Conservation (phyloP, 2,329 filamentous ascomycete species). For the Graphilbum fragrans region DNA sequence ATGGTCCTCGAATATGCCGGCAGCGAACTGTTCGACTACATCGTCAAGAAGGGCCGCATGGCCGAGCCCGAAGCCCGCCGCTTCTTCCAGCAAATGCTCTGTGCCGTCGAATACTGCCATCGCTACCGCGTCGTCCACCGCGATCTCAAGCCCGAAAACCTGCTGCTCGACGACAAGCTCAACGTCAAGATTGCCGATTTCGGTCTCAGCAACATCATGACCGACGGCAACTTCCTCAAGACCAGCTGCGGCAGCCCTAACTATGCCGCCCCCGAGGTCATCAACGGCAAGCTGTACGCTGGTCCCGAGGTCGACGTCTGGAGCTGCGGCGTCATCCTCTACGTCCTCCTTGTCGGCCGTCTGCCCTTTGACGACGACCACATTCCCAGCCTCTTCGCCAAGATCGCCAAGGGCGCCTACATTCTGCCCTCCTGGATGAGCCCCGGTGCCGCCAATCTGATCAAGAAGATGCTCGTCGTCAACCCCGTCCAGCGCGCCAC, state of each 20-base stretch:
- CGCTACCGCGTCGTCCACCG: conserved; percentile 97
- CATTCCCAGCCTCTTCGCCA: conserved; percentile 93
- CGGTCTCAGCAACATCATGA: conserved; percentile 98
- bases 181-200: conserved; percentile 99
- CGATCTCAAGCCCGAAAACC: conserved; percentile 93
- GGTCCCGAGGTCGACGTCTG: conserved; percentile 97
- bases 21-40: conserved; percentile 94
- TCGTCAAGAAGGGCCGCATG: conserved; percentile 87
- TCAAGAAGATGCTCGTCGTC: conserved; percentile 88
- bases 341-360: conserved; percentile 67
- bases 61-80: conserved; percentile 85
- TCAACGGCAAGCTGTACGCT: conserved; percentile 93
- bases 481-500: conserved; percentile 91
- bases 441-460: conserved; percentile 66
- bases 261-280: conserved; percentile 95
- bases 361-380: conserved; percentile 97
- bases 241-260: conserved; percentile 97
- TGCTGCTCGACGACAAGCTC: conserved; percentile 85
- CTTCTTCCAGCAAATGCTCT: conserved; percentile 98
- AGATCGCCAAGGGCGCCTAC: conserved; percentile 91
- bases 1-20: conserved; percentile 99
- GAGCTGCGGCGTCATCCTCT: conserved; percentile 89
- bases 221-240: conserved; percentile 96
- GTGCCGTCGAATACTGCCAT: conserved; percentile 97
- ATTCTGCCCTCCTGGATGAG: conserved; percentile 87